Evolutionary conservation across 1,139 yeast genomes (phyloP).

Genomic region (Zygosaccharomyces sapae): DNA sequence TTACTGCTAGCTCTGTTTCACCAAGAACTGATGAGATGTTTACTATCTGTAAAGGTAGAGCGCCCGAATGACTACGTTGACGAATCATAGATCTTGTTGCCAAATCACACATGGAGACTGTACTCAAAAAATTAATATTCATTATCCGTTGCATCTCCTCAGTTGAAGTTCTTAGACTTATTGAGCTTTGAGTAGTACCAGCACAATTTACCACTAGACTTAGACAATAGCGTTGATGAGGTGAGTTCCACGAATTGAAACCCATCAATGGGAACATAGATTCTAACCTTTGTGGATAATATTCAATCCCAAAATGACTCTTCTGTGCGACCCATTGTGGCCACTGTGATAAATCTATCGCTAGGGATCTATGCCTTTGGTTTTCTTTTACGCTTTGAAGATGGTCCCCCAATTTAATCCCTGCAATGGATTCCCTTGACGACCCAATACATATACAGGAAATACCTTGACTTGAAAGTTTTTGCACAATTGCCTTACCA

Average conservation of each 20-base stretch:
- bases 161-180: constrained; percentile 47
- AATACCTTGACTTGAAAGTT: constrained; percentile 59
- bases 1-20: constrained; percentile 21
- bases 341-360: constrained; percentile 47
- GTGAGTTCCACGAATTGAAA: constrained; percentile 10
- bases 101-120: constrained; percentile 56
- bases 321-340: constrained; percentile 27
- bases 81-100: constrained; percentile 49
- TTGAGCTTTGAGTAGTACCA: constrained; percentile 63
- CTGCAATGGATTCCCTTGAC: constrained; percentile 34
- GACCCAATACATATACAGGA: constrained; percentile 61
- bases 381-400: constrained; percentile 14
- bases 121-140: constrained; percentile 59
- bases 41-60: constrained; percentile 38
- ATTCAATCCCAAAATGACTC: constrained; percentile 15
- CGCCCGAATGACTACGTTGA: constrained; percentile 18
- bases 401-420: constrained; percentile 11
- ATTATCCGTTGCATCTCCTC: constrained; percentile 48
- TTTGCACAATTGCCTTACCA: constrained; percentile 62
- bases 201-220: constrained; percentile 66
- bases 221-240: constrained; percentile 14
- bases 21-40: constrained; percentile 73
- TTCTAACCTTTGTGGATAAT: constrained; percentile 6
- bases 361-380: constrained; percentile 49
- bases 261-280: constrained; percentile 8